phyloP scores from a whole-genome alignment of 202 grass and related monocot genomes.

The Saccharum hybrid region DNA sequence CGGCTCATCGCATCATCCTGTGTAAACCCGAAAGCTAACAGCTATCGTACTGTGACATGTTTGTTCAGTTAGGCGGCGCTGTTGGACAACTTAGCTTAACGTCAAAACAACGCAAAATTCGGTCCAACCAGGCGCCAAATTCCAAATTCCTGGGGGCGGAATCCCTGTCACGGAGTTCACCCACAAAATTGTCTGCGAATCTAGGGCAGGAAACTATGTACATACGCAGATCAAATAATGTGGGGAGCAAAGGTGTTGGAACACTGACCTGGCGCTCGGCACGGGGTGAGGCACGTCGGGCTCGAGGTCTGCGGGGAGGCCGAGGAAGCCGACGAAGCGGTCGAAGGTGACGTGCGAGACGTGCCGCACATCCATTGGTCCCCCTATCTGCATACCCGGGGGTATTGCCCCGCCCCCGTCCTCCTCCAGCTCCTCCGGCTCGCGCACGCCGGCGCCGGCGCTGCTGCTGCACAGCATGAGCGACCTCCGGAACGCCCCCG shows the following conservation, averaged over 20 bases:
- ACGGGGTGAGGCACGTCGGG: conserved; percentile 68
- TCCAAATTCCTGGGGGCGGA: not conserved
- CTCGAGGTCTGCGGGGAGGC: conserved; percentile 90
- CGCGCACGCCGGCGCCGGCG: conserved; percentile 16
- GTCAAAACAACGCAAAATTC: conserved; percentile 19
- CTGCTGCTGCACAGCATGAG: conserved; percentile 79
- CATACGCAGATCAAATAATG: not conserved
- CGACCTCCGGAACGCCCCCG: conserved; percentile 82
- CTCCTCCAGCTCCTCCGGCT: conserved; percentile 9
- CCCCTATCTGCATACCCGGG: conserved; percentile 80
- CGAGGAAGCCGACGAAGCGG: conserved; percentile 90
- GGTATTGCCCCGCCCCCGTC: conserved; percentile 27
- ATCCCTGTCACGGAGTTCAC: not conserved
- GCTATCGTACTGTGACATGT: not conserved
- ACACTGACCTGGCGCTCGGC: conserved; percentile 82
- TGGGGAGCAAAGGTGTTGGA: not conserved
- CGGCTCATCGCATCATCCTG: not conserved
- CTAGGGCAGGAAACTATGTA: not conserved
- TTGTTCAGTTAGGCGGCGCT: conserved; percentile 20
- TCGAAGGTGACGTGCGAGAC: conserved; percentile 96
- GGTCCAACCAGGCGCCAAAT: not conserved
- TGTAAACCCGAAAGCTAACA: conserved; percentile 8
- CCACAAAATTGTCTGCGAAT: not conserved
- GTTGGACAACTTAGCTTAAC: conserved; percentile 13
- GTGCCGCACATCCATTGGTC: conserved; percentile 87